phyloP scores from a whole-genome alignment of 768 basidiomycete genomes.

The Suillus hirtellus region DNA sequence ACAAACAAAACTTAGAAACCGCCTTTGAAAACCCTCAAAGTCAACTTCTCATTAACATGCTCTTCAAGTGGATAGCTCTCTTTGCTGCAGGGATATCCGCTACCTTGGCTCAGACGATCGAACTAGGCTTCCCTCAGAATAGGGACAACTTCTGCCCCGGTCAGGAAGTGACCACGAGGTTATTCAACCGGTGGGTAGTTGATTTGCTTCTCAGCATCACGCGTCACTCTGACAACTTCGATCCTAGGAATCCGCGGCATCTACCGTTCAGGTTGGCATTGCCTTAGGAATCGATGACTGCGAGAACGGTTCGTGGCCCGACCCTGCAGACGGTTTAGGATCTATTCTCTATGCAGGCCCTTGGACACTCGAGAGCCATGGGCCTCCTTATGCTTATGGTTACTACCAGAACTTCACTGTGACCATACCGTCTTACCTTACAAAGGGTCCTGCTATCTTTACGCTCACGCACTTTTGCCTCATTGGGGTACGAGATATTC shows the following conservation, averaged over 20 bases:
- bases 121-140: constrained; percentile 23
- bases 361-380: constrained; percentile 24
- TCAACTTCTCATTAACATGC: neutral
- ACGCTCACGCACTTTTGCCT: constrained; percentile 32
- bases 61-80: constrained; percentile 11
- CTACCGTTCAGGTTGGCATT: constrained; percentile 31
- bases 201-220: neutral
- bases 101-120: constrained; percentile 30
- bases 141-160: constrained; percentile 22
- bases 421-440: constrained; percentile 11
- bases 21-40: neutral
- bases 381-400: constrained; percentile 13
- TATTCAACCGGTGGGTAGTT: constrained; percentile 22
- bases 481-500: constrained; percentile 20
- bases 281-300: constrained; percentile 27
- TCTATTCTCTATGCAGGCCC: constrained; percentile 31
- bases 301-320: constrained; percentile 24
- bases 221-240: neutral
- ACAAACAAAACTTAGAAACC: neutral
- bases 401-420: constrained; percentile 32
- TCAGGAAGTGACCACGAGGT: constrained; percentile 22
- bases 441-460: constrained; percentile 27
- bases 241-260: constrained; percentile 20
- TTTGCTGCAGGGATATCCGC: constrained; percentile 12
- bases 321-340: constrained; percentile 23